Evolutionary conservation across 768 basidiomycete genomes (phyloP).

Genomic region (Pisolithus tinctorius): DNA sequence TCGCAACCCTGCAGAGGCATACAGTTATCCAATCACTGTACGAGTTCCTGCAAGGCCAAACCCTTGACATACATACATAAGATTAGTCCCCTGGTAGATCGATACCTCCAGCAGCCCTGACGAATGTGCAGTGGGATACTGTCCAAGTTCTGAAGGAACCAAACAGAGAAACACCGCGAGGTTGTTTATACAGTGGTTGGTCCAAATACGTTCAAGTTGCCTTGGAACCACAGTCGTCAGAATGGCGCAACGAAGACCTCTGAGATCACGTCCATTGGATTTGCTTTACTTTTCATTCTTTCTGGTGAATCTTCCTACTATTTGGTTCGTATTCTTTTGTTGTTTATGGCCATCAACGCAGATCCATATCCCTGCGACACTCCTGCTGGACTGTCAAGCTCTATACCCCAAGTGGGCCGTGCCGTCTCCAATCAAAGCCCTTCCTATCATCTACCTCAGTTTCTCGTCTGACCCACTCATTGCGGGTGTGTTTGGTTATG

Average conservation of each 20-base stretch:
- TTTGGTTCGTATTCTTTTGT: background rate
- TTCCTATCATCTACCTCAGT: conserved; percentile 46
- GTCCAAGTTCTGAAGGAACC: too few relatives aligned
- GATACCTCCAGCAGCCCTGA: too few relatives aligned
- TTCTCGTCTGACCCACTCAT: conserved; percentile 66
- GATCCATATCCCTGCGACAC: conserved; percentile 63
- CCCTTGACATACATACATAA: too few relatives aligned
- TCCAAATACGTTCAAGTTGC: background rate
- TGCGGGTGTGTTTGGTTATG: conserved; percentile 40
- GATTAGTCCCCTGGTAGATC: too few relatives aligned
- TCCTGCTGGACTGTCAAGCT: conserved; percentile 66
- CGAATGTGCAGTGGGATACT: too few relatives aligned
- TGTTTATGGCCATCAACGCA: conserved; percentile 11
- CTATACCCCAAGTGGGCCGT: conserved; percentile 49
- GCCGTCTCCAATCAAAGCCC: conserved; percentile 38
- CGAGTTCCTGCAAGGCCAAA: too few relatives aligned
- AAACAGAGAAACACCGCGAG: too few relatives aligned
- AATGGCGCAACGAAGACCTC: conserved; percentile 25
- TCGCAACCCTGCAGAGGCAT: too few relatives aligned
- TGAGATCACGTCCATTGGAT: conserved; percentile 56
- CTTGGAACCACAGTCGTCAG: background rate
- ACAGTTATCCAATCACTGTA: too few relatives aligned
- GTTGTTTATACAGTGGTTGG: background rate
- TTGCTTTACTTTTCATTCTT: conserved; percentile 69
- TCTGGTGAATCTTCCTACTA: conserved; percentile 34